A percentile compares a stretch with the other conserved stretches of the same genome.
These are phyloP conservation scores for Mycosphaerelloides madeirae DNA, from an alignment of 2,329 filamentous ascomycete species.

Conservation along the genomic window DNA sequence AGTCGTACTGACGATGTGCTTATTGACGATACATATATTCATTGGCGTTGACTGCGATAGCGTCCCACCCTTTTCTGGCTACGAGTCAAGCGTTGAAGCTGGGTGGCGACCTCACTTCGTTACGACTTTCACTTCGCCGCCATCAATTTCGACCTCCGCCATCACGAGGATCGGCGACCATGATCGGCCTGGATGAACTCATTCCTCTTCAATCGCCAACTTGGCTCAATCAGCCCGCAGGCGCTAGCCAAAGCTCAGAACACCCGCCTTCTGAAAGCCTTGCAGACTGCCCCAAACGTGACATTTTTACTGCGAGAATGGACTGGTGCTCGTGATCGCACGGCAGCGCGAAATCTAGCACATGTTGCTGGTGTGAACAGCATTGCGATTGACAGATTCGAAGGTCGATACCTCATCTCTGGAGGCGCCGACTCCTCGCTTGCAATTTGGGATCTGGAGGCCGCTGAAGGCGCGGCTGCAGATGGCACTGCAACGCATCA, in stretches of 20 bases:
- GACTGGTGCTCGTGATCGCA: conserved; percentile 16
- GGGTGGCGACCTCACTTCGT: too few species aligned
- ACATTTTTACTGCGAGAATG: conserved; percentile 63
- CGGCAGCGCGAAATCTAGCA: conserved; percentile 10
- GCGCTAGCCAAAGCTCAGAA: conserved; percentile 63
- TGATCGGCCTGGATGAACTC: conserved; percentile 57
- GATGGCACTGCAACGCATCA: conserved; percentile 6
- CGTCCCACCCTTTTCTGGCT: too few species aligned
- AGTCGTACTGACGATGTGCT: too few species aligned
- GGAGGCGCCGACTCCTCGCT: conserved; percentile 82
- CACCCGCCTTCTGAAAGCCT: conserved; percentile 61
- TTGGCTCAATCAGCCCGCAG: conserved; percentile 61
- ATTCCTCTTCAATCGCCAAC: conserved; percentile 69
- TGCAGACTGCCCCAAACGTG: conserved; percentile 62
- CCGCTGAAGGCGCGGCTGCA: conserved; percentile 31
- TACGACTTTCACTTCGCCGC: too few species aligned
- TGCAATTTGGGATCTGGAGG: conserved; percentile 81
- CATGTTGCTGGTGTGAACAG: conserved; percentile 76
- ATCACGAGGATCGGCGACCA: too few species aligned
- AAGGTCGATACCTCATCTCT: conserved; percentile 73
- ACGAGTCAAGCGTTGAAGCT: too few species aligned
- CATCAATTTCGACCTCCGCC: not conserved
- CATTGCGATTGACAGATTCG: conserved; percentile 74
- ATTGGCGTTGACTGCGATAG: too few species aligned
- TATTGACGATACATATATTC: too few species aligned